These are phyloP conservation scores for Chlorella variabilis DNA, from an alignment of 163 green algal genomes.

Conservation along the genomic window DNA sequence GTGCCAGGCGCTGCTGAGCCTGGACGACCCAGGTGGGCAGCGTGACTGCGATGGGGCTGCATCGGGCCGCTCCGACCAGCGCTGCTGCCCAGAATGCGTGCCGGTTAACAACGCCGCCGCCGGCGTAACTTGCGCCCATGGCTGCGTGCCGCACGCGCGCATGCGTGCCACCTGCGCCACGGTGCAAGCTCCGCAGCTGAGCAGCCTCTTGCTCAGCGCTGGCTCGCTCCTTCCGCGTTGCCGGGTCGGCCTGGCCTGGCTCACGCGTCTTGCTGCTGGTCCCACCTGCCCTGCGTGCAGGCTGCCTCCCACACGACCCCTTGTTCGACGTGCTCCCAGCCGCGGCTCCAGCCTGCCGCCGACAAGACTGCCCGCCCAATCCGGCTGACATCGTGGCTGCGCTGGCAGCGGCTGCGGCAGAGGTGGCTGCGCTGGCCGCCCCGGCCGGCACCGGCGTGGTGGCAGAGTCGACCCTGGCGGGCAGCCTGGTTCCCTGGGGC, in stretches of 20 bases:
- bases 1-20: slow-evolving; percentile 5
- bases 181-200: too few species aligned
- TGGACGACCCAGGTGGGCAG: slow-evolving; percentile 4
- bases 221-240: neutral
- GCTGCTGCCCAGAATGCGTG: neutral
- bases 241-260: too few species aligned
- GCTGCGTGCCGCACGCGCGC: too few species aligned
- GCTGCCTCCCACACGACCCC: slow-evolving; percentile 17
- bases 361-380: neutral
- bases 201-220: neutral
- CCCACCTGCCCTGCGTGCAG: neutral
- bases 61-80: neutral
- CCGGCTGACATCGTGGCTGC: neutral
- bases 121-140: too few species aligned
- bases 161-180: too few species aligned
- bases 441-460: neutral
- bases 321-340: slow-evolving; percentile 19
- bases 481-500: neutral
- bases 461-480: neutral
- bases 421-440: neutral
- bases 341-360: neutral
- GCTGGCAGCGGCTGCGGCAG: neutral
- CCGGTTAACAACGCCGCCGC: neutral
- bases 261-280: neutral
- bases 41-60: too few species aligned